These are phyloP conservation scores for Macrolepiota dolichaula DNA, from an alignment of 768 basidiomycete species.

Conservation along the genomic window DNA sequence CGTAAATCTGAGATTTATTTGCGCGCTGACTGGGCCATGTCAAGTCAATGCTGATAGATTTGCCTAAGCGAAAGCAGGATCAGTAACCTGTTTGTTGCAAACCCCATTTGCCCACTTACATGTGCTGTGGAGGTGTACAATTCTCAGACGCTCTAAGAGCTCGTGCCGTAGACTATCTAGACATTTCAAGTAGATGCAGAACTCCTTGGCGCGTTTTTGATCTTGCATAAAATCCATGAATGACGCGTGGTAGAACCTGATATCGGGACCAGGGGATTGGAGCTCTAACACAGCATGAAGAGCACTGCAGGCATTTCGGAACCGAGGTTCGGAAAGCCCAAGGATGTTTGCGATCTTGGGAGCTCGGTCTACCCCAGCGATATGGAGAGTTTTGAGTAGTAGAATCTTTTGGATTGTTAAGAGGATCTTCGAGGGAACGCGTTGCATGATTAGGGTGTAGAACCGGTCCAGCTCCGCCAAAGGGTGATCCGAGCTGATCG, in stretches of 20 bases:
- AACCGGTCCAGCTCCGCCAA: background rate
- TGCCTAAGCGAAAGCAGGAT: background rate
- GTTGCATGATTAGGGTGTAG: background rate
- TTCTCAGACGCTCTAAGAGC: background rate
- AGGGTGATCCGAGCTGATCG: background rate
- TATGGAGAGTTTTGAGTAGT: background rate
- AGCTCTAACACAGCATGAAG: background rate
- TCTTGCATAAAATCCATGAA: slow-evolving; percentile 3
- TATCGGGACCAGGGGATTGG: background rate
- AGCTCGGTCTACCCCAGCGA: background rate
- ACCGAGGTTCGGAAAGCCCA: background rate
- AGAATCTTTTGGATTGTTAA: background rate
- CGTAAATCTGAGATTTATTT: background rate
- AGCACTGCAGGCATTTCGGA: background rate
- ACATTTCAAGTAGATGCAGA: background rate
- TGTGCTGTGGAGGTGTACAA: background rate
- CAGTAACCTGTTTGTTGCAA: background rate
- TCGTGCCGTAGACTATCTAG: background rate
- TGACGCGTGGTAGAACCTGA: slow-evolving; percentile 4
- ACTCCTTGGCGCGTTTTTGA: background rate
- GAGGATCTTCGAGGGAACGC: background rate
- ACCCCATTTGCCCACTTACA: background rate
- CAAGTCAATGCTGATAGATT: background rate
- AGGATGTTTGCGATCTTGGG: background rate
- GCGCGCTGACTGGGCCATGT: background rate